Evolutionary conservation across 495 filamentous ascomycete genomes (phyloP).

Genomic region (Aspergillus heteromorphus): DNA sequence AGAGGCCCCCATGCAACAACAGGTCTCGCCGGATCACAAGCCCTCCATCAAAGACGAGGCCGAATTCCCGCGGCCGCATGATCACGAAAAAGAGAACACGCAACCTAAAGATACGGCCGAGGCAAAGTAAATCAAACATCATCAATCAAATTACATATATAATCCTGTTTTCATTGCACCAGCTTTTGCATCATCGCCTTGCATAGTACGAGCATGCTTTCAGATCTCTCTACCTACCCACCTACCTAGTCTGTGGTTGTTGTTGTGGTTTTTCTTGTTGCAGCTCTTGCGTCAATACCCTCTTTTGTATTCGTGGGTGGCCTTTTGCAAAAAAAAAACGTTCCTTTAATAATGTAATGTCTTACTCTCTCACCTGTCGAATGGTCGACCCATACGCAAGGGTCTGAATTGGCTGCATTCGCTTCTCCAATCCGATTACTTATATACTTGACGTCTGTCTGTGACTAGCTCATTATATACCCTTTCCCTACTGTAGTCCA

Average conservation of each 20-base stretch:
- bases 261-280: not conserved
- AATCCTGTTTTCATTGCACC: conserved; percentile 6
- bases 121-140: conserved; percentile 16
- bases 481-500: not conserved
- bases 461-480: not conserved
- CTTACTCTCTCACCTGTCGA: conserved; percentile 8
- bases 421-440: not conserved
- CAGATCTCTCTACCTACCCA: no score
- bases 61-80: conserved; percentile 17
- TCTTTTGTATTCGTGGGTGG: conserved; percentile 20
- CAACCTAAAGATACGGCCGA: conserved; percentile 23
- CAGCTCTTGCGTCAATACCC: conserved; percentile 24
- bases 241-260: no score
- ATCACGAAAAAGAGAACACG: conserved; percentile 24
- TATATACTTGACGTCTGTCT: not conserved
- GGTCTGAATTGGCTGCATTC: not conserved
- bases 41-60: conserved; percentile 24
- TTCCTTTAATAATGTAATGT: conserved; percentile 24
- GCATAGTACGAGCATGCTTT: conserved; percentile 17
- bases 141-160: no score
- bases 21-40: conserved; percentile 15
- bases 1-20: conserved; percentile 17
- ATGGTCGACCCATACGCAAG: conserved; percentile 1
- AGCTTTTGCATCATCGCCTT: conserved; percentile 12
- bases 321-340: conserved; percentile 2